These are phyloP conservation scores for Vitrella brassicaformis DNA, from an alignment of 73 alveolate species.

Conservation along the genomic window DNA sequence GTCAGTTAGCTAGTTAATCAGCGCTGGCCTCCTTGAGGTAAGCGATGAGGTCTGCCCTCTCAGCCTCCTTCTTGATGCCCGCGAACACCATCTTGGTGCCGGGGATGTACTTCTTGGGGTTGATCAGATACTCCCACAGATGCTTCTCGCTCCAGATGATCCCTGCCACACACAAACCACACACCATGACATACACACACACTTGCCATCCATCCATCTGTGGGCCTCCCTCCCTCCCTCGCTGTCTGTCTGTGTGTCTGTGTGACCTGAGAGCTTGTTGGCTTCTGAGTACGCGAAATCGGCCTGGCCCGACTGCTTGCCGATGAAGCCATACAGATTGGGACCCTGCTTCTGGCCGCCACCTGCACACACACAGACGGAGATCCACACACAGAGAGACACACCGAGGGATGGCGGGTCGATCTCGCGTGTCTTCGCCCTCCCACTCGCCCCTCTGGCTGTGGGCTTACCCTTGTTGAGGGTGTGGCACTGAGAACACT, in stretches of 20 bases:
- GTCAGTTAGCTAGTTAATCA: too few species aligned
- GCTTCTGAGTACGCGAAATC: slow-evolving; percentile 26
- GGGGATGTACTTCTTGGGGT: slow-evolving; percentile 65
- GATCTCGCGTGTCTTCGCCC: too few species aligned
- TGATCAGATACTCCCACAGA: slow-evolving; percentile 45
- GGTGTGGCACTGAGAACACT: slow-evolving; percentile 40
- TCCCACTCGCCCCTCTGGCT: too few species aligned
- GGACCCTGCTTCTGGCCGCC: slow-evolving; percentile 17
- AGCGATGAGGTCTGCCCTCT: slow-evolving; percentile 58
- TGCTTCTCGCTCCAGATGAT: slow-evolving; percentile 54
- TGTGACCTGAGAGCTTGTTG: slow-evolving; percentile 1
- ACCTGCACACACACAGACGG: not conserved
- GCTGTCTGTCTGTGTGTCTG: too few species aligned
- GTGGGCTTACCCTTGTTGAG: slow-evolving; percentile 12
- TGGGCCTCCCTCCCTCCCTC: too few species aligned
- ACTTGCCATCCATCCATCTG: not conserved
- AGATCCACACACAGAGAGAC: too few species aligned
- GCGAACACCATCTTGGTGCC: slow-evolving; percentile 73
- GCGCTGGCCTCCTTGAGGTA: slow-evolving; percentile 38
- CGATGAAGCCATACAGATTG: slow-evolving; percentile 16
- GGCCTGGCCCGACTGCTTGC: slow-evolving; percentile 11
- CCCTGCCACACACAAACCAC: slow-evolving; percentile 1
- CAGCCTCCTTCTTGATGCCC: slow-evolving; percentile 58
- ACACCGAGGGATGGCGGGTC: too few species aligned
- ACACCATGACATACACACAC: not conserved